A percentile compares a stretch with the other conserved stretches of the same genome.
Conservation (phyloP, 2,329 filamentous ascomycete genomes). For the Microsporum ferrugineum region DNA sequence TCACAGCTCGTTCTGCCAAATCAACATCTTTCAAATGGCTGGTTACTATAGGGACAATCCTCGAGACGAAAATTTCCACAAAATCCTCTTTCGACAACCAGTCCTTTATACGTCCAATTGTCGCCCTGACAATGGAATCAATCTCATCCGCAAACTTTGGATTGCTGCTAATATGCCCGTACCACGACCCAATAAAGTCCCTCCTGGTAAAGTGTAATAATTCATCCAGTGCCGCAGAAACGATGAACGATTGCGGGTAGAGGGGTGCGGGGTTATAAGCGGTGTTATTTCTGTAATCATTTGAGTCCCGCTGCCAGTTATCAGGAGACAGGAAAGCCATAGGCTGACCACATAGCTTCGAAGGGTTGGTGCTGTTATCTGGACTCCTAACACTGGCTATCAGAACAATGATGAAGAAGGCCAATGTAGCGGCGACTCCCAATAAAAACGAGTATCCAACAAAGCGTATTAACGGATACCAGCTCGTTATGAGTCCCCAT, state of each 20-base stretch:
- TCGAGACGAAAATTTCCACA: slow-evolving; percentile 69
- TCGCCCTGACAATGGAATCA: slow-evolving; percentile 64
- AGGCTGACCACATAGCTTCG: slow-evolving; percentile 15
- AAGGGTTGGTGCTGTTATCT: slow-evolving; percentile 36
- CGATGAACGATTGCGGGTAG: slow-evolving; percentile 61
- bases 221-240: slow-evolving; percentile 70
- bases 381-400: slow-evolving; percentile 43
- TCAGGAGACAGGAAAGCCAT: slow-evolving; percentile 50
- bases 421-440: slow-evolving; percentile 48
- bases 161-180: slow-evolving; percentile 69
- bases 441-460: slow-evolving; percentile 70
- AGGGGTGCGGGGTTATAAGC: slow-evolving; percentile 58
- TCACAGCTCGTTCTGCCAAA: slow-evolving; percentile 73
- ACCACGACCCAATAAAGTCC: slow-evolving; percentile 86
- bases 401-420: slow-evolving; percentile 48
- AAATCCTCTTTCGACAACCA: slow-evolving; percentile 66
- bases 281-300: slow-evolving; percentile 53
- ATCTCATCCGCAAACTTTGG: slow-evolving; percentile 75
- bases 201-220: slow-evolving; percentile 64
- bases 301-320: slow-evolving; percentile 60
- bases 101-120: slow-evolving; percentile 59
- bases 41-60: slow-evolving; percentile 78
- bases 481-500: slow-evolving; percentile 77
- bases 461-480: slow-evolving; percentile 72
- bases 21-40: slow-evolving; percentile 82